Evolutionary conservation across 2,329 filamentous ascomycete genomes (phyloP).

Genomic region (Biscogniauxia sp.): DNA sequence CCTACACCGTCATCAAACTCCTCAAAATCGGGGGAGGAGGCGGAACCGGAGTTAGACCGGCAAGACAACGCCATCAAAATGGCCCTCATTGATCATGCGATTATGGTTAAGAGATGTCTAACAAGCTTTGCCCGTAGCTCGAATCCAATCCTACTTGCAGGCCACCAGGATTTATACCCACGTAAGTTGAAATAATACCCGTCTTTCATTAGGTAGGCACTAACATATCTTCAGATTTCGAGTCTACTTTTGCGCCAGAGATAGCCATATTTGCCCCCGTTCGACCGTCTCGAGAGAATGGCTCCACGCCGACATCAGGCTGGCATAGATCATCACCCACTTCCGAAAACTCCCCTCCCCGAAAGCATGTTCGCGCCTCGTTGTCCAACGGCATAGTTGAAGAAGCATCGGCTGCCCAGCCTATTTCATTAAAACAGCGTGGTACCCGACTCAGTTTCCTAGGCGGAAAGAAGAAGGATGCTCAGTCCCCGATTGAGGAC

Average conservation of each 20-base stretch:
- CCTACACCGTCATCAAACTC: constrained; percentile 48
- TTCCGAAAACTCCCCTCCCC: constrained; percentile 24
- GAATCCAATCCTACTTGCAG: constrained; percentile 55
- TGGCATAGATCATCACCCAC: constrained; percentile 35
- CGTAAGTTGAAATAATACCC: constrained; percentile 48
- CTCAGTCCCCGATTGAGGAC: constrained; percentile 29
- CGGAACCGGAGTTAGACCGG: constrained; percentile 49
- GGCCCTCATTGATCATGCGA: constrained; percentile 83
- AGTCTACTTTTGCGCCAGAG: constrained; percentile 63
- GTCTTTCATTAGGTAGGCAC: constrained; percentile 12
- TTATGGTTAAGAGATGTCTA: constrained; percentile 82
- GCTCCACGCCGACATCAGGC: constrained; percentile 41
- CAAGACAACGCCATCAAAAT: constrained; percentile 80
- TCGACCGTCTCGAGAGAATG: constrained; percentile 40
- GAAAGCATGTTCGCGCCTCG: constrained; percentile 17
- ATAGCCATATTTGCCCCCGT: constrained; percentile 60
- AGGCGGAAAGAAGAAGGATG: constrained; percentile 50
- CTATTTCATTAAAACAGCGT: constrained; percentile 50
- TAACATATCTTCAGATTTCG: constrained; percentile 48
- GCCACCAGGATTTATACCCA: constrained; percentile 59
- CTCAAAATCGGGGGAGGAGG: constrained; percentile 44
- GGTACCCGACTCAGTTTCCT: constrained; percentile 58
- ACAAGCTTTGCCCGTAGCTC: constrained; percentile 63
- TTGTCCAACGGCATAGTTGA: constrained; percentile 38
- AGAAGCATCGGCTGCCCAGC: constrained; percentile 49